Base-by-base conservation (phyloP, 1,284 basidiomycete species). In the Blastosporella zonata region DNA sequence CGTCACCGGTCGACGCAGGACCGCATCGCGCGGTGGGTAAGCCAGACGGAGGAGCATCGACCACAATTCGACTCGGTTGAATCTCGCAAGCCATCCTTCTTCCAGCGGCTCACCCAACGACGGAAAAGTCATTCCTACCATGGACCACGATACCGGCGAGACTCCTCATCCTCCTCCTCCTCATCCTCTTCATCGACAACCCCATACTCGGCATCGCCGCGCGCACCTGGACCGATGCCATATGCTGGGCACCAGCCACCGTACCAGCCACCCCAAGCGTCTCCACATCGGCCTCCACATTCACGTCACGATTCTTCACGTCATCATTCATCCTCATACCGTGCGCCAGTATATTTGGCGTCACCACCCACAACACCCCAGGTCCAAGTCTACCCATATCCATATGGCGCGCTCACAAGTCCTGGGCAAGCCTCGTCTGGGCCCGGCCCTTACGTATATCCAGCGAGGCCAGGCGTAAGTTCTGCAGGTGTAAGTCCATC, bases 21-120 rank as follows among this genome's bases (percentile, higher is more conserved):
- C 12, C 53, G 58, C 10, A 62, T 68, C 18, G 57, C 61, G 10
- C 45, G 54, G 15, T 68, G 66, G 66, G 61, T 65, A 9, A 52
- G 62, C 39, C 42, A 61, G 9, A 67, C 62, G 1, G 56, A 61
- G 23, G 43, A 44, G 10, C 46, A 58, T 23, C 39, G 56, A 43
- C 44, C 49, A 5, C 34, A 54, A 44, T 59, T 58, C 22, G 36
- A 31, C 20, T 48, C 27, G 4, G 31, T 25, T 10, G 28, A 36
- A 15, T 12, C 40, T 18, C 34, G 39, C 25, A 33, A 34, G 34
- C 49, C 49, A 10, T 53, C 46, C n/a, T 38, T 46, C 25, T 31
- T 49, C 28, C 38, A 39, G 18, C 48, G 41, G 3, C 17, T 45
- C 8, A 34, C 28, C 35, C 43, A 35, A 38, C 49, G 46, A 23